Base-by-base conservation (phyloP, 176 grass and related monocot genomes). In the Luzula sylvatica region DNA sequence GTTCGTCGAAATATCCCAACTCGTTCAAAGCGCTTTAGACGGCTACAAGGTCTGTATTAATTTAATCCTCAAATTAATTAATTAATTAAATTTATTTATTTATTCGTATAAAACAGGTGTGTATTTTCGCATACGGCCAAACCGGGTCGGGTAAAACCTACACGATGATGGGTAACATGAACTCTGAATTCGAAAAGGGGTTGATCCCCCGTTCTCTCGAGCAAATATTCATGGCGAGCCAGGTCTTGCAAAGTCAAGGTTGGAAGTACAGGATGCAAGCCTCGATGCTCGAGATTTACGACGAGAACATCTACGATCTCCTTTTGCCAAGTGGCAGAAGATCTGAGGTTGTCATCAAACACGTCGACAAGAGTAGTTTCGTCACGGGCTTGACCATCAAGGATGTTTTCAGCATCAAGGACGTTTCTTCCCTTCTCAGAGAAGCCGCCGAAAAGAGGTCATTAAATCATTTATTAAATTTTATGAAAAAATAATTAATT, bases 61-160 rank as follows among this genome's bases (percentile, higher is more conserved):
- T n/a, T n/a, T n/a, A n/a, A n/a, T n/a, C n/a, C n/a, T n/a, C n/a
- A n/a, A n/a, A 35, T 1, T 35, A 1, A 1, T 49, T 64, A 30
- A 0, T 48, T 7, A 12, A 8, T 47, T 63, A 11, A 23, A 27
- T 23, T 61, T 1, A 12, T 7, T 1, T 38, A 28, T 26, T 50
- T 21, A 26, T 12, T 32, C 11, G 16, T 15, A 54, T 3, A 26
- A 15, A 29, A 8, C 19, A 99, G 93, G 93, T 99, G 1, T 92
- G 93, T 61, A 92, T 99, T 77, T 99, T 99, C 87, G 93, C 93
- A 16, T 99, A 99, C 44, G 93, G 93, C 12, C 93, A 99, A 75
- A 99, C 93, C 16, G 93, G 93, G 17, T 99, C 93, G 11, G 93
- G 93, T 57, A 99, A 99, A 78, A 99, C 93, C 2, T 99, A 92